phyloP scores from a whole-genome alignment of 345 rosid genomes.

The Populus davidiana region DNA sequence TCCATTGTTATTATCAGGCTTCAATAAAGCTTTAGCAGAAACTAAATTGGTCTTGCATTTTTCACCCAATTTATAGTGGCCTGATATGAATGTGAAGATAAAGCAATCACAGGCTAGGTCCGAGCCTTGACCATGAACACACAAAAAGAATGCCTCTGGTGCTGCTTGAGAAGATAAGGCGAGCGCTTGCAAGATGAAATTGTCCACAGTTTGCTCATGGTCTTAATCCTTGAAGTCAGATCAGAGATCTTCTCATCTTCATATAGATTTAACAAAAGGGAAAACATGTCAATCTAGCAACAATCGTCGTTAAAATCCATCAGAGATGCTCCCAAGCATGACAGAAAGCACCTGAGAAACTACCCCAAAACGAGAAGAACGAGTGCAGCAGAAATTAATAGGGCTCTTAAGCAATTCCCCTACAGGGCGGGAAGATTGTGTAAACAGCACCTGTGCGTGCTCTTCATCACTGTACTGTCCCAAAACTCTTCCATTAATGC shows the following conservation, averaged over 20 bases:
- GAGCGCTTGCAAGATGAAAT: background rate
- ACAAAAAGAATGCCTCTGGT: too few relatives aligned
- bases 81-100: too few relatives aligned
- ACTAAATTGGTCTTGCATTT: too few relatives aligned
- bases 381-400: conserved; percentile 71
- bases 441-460: conserved; percentile 91
- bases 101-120: too few relatives aligned
- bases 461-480: conserved; percentile 86
- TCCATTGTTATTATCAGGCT: too few relatives aligned
- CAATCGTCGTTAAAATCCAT: conserved; percentile 71
- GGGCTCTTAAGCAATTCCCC: conserved; percentile 80
- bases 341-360: conserved; percentile 76
- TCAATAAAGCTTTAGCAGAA: too few relatives aligned
- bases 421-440: conserved; percentile 51
- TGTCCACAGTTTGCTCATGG: background rate
- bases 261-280: too few relatives aligned
- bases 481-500: conserved; percentile 83
- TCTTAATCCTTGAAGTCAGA: background rate
- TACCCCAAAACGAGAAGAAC: conserved; percentile 57
- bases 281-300: conserved; percentile 24
- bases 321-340: conserved; percentile 69
- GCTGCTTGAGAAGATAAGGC: background rate
- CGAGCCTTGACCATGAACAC: too few relatives aligned
- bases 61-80: too few relatives aligned
- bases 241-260: background rate